Base-by-base conservation (phyloP, 176 grass and related monocot species). In the Triticum turgidum region DNA sequence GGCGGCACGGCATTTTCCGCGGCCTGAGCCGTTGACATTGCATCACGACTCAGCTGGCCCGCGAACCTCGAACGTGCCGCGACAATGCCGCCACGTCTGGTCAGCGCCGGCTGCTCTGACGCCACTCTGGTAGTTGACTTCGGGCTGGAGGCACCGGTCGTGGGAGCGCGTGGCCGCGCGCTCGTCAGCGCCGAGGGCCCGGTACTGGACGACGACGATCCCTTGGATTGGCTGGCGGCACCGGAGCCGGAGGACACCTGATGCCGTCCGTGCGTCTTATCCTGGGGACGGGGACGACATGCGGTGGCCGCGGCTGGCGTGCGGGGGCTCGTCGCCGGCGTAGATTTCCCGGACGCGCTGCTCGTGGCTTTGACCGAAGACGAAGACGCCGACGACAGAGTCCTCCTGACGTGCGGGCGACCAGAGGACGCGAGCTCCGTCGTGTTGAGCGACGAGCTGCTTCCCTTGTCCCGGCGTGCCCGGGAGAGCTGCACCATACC, bases 1-100 rank as follows among this genome's bases (percentile, higher is more conserved):
- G 64, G 25, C 3, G 25, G 52, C n/a, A 45, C 41, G 79, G 11
- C 79, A 14, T 33, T 80, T 29, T 13, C 33, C 20, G 67, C 15
- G 15, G 17, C 4, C 64, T 34, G 77, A 0, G 15, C 10, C 15
- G 79, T 87, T 80, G 87, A 89, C 87, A 44, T 29, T 21, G 62
- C 33, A 7, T 11, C 33, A 4, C 5, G 9, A 6, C 62, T 69
- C 24, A 10, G 44, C 79, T 69, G 80, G 24, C 49, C 59, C 8
- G 49, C 80, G 35, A 83, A 39, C 72, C 80, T 84, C n/a, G 82
- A 84, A 84, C 82, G 87, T 73, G 41, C 47, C 49, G 21, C 20
- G 21, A 25, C 24, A 3, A 56, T 78, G 81, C 45, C 22, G 65
- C 39, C 87, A 84, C 87, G 81, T 84, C 76, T 84, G 10, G 29